A percentile compares a stretch with the other conserved stretches of the same genome.
Evolutionary conservation across 768 basidiomycete genomes (phyloP).

Genomic region (Trametes sanguinea): DNA sequence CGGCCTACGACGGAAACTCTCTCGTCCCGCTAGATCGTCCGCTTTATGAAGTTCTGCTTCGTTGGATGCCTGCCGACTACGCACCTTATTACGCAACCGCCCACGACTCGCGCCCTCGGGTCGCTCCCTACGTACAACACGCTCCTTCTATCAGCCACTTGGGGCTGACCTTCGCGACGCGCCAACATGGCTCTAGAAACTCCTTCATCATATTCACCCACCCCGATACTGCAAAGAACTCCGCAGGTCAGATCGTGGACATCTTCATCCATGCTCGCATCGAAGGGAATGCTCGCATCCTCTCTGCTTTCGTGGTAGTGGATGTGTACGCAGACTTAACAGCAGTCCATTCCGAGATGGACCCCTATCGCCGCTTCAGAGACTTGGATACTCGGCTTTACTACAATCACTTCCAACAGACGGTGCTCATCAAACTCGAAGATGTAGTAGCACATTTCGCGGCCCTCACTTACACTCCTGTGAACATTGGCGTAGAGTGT

Average conservation of each 20-base stretch:
- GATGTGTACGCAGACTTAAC: background rate
- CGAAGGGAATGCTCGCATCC: background rate
- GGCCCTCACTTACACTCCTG: background rate
- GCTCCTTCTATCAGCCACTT: too few species aligned
- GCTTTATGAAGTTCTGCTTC: too few species aligned
- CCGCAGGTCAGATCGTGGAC: too few species aligned
- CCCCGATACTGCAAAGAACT: too few species aligned
- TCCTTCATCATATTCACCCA: too few species aligned
- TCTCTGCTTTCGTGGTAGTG: background rate
- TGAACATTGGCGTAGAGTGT: background rate
- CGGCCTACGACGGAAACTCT: too few species aligned
- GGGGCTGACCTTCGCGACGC: too few species aligned
- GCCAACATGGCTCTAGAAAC: background rate
- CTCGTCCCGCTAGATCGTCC: too few species aligned
- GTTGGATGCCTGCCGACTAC: too few species aligned
- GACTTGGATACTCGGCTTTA: background rate
- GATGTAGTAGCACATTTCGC: background rate
- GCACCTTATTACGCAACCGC: too few species aligned
- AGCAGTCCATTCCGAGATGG: background rate
- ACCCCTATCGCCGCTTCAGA: background rate
- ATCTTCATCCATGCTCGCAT: background rate
- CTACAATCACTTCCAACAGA: background rate
- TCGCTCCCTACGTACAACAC: too few species aligned
- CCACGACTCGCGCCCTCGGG: too few species aligned
- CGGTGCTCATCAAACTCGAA: background rate